A percentile compares a stretch with the other conserved stretches of the same genome.
These are phyloP conservation scores for Ustilago lituana DNA, from an alignment of 1,284 basidiomycete species.

Conservation along the genomic window DNA sequence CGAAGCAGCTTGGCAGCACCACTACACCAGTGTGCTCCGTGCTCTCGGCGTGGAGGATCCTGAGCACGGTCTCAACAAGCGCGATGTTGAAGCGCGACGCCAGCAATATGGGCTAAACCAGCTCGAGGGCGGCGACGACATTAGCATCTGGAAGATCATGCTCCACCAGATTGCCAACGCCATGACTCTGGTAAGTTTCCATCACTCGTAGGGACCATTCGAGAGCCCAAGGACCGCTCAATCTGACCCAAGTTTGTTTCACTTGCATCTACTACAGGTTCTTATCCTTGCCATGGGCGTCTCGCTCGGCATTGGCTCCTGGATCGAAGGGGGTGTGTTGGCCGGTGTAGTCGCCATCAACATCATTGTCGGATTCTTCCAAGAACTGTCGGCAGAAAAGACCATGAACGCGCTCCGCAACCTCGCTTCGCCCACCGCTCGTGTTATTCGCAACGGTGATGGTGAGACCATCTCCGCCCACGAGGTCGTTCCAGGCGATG, in stretches of 20 bases:
- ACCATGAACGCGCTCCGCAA: slow-evolving; percentile 73
- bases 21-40: slow-evolving; percentile 44
- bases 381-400: slow-evolving; percentile 73
- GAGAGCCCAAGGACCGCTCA: too few species aligned
- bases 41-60: slow-evolving; percentile 46
- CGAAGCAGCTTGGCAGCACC: slow-evolving; percentile 38
- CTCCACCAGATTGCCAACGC: slow-evolving; percentile 66
- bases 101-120: slow-evolving; percentile 61
- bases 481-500: slow-evolving; percentile 73
- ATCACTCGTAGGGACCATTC: neutral
- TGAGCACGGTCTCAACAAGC: slow-evolving; percentile 51
- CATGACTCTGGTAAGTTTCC: slow-evolving; percentile 58
- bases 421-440: slow-evolving; percentile 74
- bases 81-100: slow-evolving; percentile 43
- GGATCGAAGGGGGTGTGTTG: slow-evolving; percentile 76
- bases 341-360: slow-evolving; percentile 73
- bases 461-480: slow-evolving; percentile 72
- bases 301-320: slow-evolving; percentile 73
- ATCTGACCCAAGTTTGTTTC: too few species aligned
- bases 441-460: slow-evolving; percentile 72
- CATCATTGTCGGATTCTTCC: slow-evolving; percentile 71
- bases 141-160: slow-evolving; percentile 55
- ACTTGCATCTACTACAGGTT: slow-evolving; percentile 18
- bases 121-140: slow-evolving; percentile 61
- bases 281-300: slow-evolving; percentile 74